Evolutionary conservation across 768 basidiomycete species (phyloP).

Genomic region (Serendipita vermifera): DNA sequence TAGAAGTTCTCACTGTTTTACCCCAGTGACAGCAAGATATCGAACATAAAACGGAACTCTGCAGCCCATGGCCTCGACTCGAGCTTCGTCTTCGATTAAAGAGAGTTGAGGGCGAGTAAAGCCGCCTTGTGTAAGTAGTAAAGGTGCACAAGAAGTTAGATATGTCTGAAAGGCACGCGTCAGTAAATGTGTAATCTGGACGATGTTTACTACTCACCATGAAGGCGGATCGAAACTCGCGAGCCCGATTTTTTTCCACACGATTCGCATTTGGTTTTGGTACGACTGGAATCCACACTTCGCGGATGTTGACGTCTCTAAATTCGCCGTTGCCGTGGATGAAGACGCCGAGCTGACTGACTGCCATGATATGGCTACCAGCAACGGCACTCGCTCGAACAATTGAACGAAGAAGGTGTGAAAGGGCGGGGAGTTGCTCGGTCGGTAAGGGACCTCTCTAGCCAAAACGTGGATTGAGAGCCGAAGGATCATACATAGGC

Average conservation of each 20-base stretch:
- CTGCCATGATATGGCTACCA: not conserved
- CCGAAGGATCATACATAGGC: not conserved
- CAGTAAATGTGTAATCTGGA: no score
- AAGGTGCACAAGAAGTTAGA: not conserved
- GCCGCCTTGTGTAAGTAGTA: not conserved
- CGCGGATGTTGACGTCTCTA: not conserved
- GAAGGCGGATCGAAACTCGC: not conserved
- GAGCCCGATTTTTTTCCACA: not conserved
- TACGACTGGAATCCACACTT: not conserved
- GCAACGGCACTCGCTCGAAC: not conserved
- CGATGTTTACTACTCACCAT: no score
- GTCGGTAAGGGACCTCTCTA: no score
- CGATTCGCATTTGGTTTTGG: not conserved
- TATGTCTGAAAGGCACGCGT: not conserved
- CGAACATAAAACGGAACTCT: conserved; percentile 6
- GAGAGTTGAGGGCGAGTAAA: not conserved
- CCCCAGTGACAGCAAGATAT: not conserved
- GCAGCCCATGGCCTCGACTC: conserved; percentile 3
- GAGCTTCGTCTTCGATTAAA: not conserved
- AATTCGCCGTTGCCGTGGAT: not conserved
- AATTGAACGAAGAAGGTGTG: not conserved
- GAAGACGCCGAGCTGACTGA: not conserved
- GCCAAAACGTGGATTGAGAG: no score
- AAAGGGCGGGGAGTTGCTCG: conserved; percentile 1
- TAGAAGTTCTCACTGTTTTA: not conserved